Base-by-base conservation (phyloP, 169 alveolate species). In the Plasmodium vivax region DNA sequence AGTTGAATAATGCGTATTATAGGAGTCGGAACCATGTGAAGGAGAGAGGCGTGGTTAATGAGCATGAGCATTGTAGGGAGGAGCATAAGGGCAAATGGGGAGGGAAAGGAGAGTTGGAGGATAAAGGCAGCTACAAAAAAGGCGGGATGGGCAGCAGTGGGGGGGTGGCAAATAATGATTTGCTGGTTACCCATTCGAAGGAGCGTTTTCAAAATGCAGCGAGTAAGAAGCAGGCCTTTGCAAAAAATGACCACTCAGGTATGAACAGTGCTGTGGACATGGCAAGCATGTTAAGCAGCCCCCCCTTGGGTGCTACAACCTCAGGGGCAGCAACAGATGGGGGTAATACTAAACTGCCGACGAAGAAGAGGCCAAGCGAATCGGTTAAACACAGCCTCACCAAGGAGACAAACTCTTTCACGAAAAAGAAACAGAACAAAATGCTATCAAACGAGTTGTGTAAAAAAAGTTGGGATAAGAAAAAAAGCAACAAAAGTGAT, bases 1-100 rank as follows among this genome's bases (percentile, higher is more conserved):
- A 88, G 71, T 38, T 88, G 51, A 88, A 88, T 58, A 41, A 41
- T 56, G 47, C 45, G 1, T 88, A 77, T 79, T 88, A 88, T 79
- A 77, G 45, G 54, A 79, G 81, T 79, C 62, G 45, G 8, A 41
- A 79, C 79, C 9, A 32, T 23, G 16, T 0, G 1, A 88, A 88
- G n/a, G 88, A 79, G 30, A 62, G 71, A 79, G 32, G 27, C 3
- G 7, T 34, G 14, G 45, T 62, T 30, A 58, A 32, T 85, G 36
- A 62, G 36, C 74, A 19, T 3, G 81, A 88, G n/a, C 30, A 88
- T 58, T 14, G 36, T 88, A 32, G 16, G 12, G 45, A 54, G 16
- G 85, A 74, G 12, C 43, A 85, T 47, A 85, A 72, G 32, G 56
- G 16, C 10, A 85, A 45, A 34, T 16, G 5, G 8, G 74, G 47